Evolutionary conservation across 768 basidiomycete species (phyloP), one percentile per base, ranked within the genome.

Genomic region (Pisolithus marmoratus): DNA sequence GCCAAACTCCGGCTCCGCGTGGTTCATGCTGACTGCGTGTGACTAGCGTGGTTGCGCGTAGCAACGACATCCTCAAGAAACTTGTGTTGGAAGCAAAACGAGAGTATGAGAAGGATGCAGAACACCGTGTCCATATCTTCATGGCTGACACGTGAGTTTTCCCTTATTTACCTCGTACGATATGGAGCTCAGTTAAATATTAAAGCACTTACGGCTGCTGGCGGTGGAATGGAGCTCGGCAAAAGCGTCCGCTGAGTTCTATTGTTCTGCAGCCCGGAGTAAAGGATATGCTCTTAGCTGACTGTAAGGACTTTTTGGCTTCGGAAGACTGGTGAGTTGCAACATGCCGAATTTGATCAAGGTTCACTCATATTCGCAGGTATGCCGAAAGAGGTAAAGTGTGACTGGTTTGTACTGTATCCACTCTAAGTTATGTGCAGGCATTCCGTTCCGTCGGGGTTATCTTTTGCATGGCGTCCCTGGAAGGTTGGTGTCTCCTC

Each of bases 241-340:
- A 91, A 61, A 94, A 94, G 68, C 79, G 90, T 29, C 90, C 91
- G 0, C 86, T 94, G 85, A 88, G 85, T 60, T 92, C 90, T n/a
- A 92, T 94, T 54, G 90, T 93, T 14, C 77, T 93, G 11, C 89
- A 92, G 59, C 88, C 90, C 4, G 89, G 87, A 40, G 88, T 92
- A 8, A 91, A 91, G 62, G 91, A 93, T 64, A 93, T 93, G 89
- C 81, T 92, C 52, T 72, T 92, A 22, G 80, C 84, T 9, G 90
- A 94, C 67, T 91, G 90, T 74, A 88, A 80, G 60, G 89, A 90
- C 63, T 91, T 91, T 70, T 68, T 91, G 61, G 76, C 77, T 46
- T 90, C 90, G 17, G 90, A 92, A 61, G 87, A 90, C 54, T 90
- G 89, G 89, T 89, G 65, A 59, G 86, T 75, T 12, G 42, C 34